Evolutionary conservation across 2,329 filamentous ascomycete genomes (phyloP), one percentile per base, ranked within the genome.

Genomic region (Trichoderma pleuroti): DNA sequence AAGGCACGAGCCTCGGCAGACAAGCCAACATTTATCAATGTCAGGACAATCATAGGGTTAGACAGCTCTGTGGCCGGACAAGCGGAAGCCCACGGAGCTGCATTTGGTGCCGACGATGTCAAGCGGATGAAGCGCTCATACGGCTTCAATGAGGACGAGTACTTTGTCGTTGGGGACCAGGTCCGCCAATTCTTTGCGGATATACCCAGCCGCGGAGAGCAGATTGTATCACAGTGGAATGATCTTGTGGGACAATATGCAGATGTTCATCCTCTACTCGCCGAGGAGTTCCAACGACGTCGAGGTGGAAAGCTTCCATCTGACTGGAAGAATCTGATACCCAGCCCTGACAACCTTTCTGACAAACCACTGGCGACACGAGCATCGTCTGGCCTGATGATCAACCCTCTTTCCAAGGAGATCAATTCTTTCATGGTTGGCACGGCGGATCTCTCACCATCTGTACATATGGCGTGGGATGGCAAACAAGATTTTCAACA

Each of bases 1-100:
- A 76, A 80, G 26, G 85, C 85, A 9, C 81, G 83, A 62, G 74
- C 76, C 3, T 81, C 80, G 2, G 80, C 76, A 8, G 81, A 84
- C 2, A 87, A 86, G 74, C 87, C 87, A 0, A 85, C 84, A 0
- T 88, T 89, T 72, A 84, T 89, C 80, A 89, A 89, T 72, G 80
- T 88, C 9, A 82, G 81, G 24, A 89, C 87, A 1, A 78, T 86
- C n/a, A 89, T 88, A 26, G 86, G 87, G 0, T 72, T 87, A 0
- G 86, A 85, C 7, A 87, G 82, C 73, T 79, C 79, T 4, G 80
- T 82, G 6, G 84, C 83, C 1, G 85, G 85, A 6, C 78, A 86
- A 16, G 86, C 87, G 4, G 83, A 83, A 24, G 85, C 87, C 1
- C 88, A 90, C 72, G 87, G 87, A 26, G 87, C 84, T 12, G 86